Percentiles rank a stretch among this genome's conserved stretches.
phyloP scores from a whole-genome alignment of 345 rosid genomes.

The Pistacia vera region DNA sequence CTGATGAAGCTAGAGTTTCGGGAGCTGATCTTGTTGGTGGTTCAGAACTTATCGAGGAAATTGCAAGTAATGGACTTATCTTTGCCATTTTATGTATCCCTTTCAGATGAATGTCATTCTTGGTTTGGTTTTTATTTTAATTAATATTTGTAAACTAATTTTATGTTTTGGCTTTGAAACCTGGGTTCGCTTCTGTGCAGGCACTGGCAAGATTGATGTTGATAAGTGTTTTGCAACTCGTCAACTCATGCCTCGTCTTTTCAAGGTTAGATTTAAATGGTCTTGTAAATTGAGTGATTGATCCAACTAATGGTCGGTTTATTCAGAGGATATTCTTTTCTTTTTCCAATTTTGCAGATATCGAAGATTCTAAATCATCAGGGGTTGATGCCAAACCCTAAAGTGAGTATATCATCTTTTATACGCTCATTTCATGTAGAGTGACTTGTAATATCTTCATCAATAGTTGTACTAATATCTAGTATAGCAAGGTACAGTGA shows the following conservation, averaged over 20 bases:
- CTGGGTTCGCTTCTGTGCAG: slow-evolving; percentile 43
- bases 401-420: slow-evolving; percentile 51
- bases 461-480: slow-evolving; percentile 19
- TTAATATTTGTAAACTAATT: background rate
- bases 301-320: slow-evolving; percentile 5
- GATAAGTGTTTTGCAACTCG: slow-evolving; percentile 86
- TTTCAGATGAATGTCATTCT: background rate
- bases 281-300: slow-evolving; percentile 3
- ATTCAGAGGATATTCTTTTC: slow-evolving; percentile 7
- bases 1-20: slow-evolving; percentile 95
- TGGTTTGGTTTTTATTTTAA: background rate
- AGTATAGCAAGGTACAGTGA: slow-evolving; percentile 85
- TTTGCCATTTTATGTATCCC: background rate
- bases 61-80: slow-evolving; percentile 52
- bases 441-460: slow-evolving; percentile 10
- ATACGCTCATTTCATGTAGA: background rate
- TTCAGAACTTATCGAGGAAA: slow-evolving; percentile 78
- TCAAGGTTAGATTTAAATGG: slow-evolving; percentile 53
- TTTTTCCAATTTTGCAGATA: slow-evolving; percentile 46
- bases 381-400: slow-evolving; percentile 87
- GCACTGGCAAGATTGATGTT: slow-evolving; percentile 73
- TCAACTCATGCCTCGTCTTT: slow-evolving; percentile 68
- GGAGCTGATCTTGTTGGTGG: slow-evolving; percentile 99
- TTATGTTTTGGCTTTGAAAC: slow-evolving; percentile 16
- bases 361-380: slow-evolving; percentile 85